phyloP scores from a whole-genome alignment of 2,329 filamentous ascomycete species.

The Aspergillus unguis region DNA sequence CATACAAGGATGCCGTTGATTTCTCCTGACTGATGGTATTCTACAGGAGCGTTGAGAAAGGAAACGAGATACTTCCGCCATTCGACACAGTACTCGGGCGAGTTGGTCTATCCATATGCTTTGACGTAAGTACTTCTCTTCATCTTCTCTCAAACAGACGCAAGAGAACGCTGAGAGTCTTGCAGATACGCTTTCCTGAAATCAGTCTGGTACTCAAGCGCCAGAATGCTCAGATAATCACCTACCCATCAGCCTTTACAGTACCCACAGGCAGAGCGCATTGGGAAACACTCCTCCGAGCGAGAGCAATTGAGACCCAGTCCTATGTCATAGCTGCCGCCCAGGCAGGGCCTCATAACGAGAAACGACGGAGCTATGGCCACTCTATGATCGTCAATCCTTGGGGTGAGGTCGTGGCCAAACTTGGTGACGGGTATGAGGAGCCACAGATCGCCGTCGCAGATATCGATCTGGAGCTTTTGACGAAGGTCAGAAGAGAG shows the following conservation, averaged over 20 bases:
- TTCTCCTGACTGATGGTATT: neutral
- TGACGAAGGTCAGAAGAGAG: conserved; percentile 53
- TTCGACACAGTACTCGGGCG: conserved; percentile 71
- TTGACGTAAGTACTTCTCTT: conserved; percentile 57
- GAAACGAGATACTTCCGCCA: conserved; percentile 61
- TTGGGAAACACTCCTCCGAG: conserved; percentile 75
- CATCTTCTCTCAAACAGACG: neutral
- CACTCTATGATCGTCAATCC: conserved; percentile 82
- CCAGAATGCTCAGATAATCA: conserved; percentile 69
- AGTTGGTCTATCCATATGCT: conserved; percentile 80
- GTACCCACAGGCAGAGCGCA: conserved; percentile 79
- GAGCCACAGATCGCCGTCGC: conserved; percentile 49
- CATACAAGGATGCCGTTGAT: neutral
- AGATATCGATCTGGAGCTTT: conserved; percentile 53
- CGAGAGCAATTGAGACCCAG: conserved; percentile 84
- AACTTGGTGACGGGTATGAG: conserved; percentile 51
- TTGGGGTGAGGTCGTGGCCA: conserved; percentile 73
- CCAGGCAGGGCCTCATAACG: conserved; percentile 72
- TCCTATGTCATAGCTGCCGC: conserved; percentile 83
- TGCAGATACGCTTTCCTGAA: conserved; percentile 73
- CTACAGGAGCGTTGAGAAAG: conserved; percentile 62
- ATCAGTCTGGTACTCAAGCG: conserved; percentile 64
- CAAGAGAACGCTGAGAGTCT: neutral
- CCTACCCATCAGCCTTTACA: conserved; percentile 89
- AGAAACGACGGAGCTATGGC: conserved; percentile 77